Evolutionary conservation across 257 asterid species (phyloP).

Genomic region (Solanum boliviense): DNA sequence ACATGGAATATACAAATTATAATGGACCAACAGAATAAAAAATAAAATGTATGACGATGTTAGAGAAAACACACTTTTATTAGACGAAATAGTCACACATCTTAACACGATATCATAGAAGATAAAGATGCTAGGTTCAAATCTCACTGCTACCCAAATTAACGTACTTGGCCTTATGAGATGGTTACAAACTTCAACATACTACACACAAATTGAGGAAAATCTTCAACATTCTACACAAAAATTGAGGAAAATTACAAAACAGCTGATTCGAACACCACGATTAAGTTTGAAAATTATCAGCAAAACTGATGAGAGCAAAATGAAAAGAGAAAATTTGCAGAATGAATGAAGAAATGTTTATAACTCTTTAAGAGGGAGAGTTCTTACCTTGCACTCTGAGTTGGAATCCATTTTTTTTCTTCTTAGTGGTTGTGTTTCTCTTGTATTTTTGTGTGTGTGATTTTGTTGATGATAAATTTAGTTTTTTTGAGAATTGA

Average conservation of each 20-base stretch:
- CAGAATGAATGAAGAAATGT: neutral
- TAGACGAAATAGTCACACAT: rapidly evolving
- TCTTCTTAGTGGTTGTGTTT: neutral
- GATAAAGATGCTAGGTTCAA: no score
- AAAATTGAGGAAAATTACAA: neutral
- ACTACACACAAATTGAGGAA: no score
- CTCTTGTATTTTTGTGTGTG: neutral
- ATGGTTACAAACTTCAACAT: no score
- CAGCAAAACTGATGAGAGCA: neutral
- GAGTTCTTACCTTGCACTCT: neutral
- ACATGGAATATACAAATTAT: neutral
- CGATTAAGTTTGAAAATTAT: neutral
- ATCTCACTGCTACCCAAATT: no score
- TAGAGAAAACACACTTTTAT: no score
- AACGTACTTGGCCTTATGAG: no score
- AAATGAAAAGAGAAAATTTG: neutral
- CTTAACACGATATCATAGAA: no score
- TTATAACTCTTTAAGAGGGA: neutral
- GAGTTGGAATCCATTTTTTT: neutral
- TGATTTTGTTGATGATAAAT: neutral
- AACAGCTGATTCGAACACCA: neutral
- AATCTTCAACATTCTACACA: no score
- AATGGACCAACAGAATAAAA: neutral
- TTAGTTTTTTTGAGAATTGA: neutral
- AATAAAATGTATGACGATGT: neutral